A percentile compares a stretch with the other conserved stretches of the same genome.
phyloP scores from a whole-genome alignment of 2,329 filamentous ascomycete species.

The Phyllosticta capitalensis region DNA sequence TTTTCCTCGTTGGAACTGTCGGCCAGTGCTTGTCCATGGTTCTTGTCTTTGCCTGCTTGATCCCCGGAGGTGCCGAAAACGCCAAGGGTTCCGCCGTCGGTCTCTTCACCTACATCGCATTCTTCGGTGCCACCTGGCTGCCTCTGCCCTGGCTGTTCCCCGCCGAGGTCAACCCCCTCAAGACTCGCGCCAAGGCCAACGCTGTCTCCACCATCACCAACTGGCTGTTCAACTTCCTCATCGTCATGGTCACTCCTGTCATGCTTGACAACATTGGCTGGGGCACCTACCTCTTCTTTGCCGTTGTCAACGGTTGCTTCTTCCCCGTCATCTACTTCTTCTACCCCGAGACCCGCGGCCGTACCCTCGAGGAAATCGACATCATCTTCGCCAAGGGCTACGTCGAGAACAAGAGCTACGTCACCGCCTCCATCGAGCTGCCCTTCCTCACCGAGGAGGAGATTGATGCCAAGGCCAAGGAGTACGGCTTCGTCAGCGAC shows the following conservation, averaged over 20 bases:
- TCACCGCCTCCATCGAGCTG: slow-evolving; percentile 48
- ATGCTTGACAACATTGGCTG: slow-evolving; percentile 28
- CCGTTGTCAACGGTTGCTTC: slow-evolving; percentile 42
- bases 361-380: slow-evolving; percentile 49
- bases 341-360: slow-evolving; percentile 42
- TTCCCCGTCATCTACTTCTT: slow-evolving; percentile 46
- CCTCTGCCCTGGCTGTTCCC: slow-evolving; percentile 50
- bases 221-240: slow-evolving; percentile 44
- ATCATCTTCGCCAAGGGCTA: slow-evolving; percentile 40
- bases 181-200: slow-evolving; percentile 47
- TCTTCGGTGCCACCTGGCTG: slow-evolving; percentile 57
- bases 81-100: slow-evolving; percentile 48
- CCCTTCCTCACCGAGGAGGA: slow-evolving; percentile 44
- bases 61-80: slow-evolving; percentile 25
- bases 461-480: slow-evolving; percentile 40
- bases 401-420: slow-evolving; percentile 50
- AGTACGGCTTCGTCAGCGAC: slow-evolving; percentile 26
- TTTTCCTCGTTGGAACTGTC: slow-evolving; percentile 34
- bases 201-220: slow-evolving; percentile 45
- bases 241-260: slow-evolving; percentile 36
- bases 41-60: slow-evolving; percentile 32
- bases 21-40: slow-evolving; percentile 49
- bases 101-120: slow-evolving; percentile 59
- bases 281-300: slow-evolving; percentile 40
- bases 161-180: slow-evolving; percentile 45